Conservation (phyloP, 2,329 filamentous ascomycete species). For the Zymoseptoria tritici region DNA sequence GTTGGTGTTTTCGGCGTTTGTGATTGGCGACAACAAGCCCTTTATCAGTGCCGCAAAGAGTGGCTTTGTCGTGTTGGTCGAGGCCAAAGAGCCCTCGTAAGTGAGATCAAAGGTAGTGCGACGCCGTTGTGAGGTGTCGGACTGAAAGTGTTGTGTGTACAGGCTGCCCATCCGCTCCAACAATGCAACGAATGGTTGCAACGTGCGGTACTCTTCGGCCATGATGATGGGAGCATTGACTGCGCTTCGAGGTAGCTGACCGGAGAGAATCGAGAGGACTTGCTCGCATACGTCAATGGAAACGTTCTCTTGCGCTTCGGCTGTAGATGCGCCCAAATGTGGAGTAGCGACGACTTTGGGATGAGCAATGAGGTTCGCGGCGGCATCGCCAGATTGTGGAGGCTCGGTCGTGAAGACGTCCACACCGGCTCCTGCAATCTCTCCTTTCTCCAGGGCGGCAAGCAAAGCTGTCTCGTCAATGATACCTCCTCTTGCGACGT, state of each 20-base stretch:
- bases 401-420: constrained; percentile 72
- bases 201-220: constrained; percentile 69
- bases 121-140: constrained; percentile 35
- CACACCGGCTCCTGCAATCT: constrained; percentile 68
- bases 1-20: constrained; percentile 58
- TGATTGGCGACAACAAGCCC: constrained; percentile 63
- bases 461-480: constrained; percentile 70
- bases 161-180: constrained; percentile 72
- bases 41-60: constrained; percentile 73
- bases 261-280: constrained; percentile 64
- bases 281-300: constrained; percentile 77
- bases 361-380: constrained; percentile 58
- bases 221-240: constrained; percentile 78
- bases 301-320: constrained; percentile 79
- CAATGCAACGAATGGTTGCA: constrained; percentile 68
- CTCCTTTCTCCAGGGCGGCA: constrained; percentile 60
- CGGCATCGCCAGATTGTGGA: constrained; percentile 51
- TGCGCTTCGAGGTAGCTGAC: constrained; percentile 60
- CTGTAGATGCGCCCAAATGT: constrained; percentile 70
- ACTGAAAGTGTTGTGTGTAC: constrained; percentile 66
- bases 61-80: constrained; percentile 66
- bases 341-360: constrained; percentile 69
- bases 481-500: constrained; percentile 72
- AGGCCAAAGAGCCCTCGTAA: constrained; percentile 68
- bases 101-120: constrained; percentile 66